phyloP scores from a whole-genome alignment of 179 eudicot genomes.

The Monotropa hypopitys region DNA sequence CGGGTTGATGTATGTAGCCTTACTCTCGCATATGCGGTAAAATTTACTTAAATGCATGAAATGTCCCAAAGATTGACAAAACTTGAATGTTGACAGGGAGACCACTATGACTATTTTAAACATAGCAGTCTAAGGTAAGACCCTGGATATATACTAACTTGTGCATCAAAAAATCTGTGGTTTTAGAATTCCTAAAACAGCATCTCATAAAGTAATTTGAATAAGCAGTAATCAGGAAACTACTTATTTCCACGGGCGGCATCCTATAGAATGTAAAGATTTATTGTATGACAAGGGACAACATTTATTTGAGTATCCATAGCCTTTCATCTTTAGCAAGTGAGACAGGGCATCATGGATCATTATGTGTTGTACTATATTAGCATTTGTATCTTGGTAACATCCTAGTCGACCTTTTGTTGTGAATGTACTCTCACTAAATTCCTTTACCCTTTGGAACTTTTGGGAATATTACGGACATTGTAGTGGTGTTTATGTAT shows the following conservation, averaged over 20 bases:
- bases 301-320: neutral
- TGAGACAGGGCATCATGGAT: neutral
- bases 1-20: too few species aligned
- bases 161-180: neutral
- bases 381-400: too few species aligned
- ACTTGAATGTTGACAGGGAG: neutral
- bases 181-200: too few species aligned
- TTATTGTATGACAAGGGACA: neutral
- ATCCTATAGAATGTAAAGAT: neutral
- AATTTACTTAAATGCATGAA: neutral
- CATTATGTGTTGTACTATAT: neutral
- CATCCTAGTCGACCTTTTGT: too few species aligned
- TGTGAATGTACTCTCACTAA: too few species aligned
- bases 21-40: neutral
- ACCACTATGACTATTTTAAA: neutral
- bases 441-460: too few species aligned
- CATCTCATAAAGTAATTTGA: neutral
- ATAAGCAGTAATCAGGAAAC: neutral
- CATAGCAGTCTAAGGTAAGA: neutral
- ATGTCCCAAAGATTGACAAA: neutral
- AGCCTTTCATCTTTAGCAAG: neutral
- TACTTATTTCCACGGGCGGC: neutral
- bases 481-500: neutral
- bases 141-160: neutral
- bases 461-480: too few species aligned